Evolutionary conservation across 768 basidiomycete species (phyloP).

Genomic region (Termitomyces eurrhizus): DNA sequence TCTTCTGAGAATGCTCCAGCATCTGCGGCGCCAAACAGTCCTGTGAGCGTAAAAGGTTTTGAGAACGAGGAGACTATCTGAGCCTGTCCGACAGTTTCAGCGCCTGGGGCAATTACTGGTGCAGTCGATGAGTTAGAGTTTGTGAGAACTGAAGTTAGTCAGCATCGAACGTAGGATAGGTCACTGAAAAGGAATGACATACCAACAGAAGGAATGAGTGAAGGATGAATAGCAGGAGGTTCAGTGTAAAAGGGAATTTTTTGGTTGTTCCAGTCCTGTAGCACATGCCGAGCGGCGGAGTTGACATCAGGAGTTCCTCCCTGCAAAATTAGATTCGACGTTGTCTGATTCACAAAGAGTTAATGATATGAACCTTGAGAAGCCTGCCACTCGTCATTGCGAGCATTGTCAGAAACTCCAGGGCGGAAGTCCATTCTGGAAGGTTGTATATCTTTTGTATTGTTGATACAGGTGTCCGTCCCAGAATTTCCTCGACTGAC

Average conservation of each 20-base stretch:
- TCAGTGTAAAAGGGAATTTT: conserved; percentile 87
- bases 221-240: conserved; percentile 78
- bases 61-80: conserved; percentile 70
- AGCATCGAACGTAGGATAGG: background rate
- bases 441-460: conserved; percentile 84
- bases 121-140: conserved; percentile 23
- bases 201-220: conserved; percentile 58
- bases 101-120: conserved; percentile 57
- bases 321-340: conserved; percentile 28
- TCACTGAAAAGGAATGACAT: conserved; percentile 9
- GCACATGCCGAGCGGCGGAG: conserved; percentile 73
- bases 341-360: background rate
- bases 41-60: conserved; percentile 77
- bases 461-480: conserved; percentile 64
- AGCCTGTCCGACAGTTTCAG: conserved; percentile 77
- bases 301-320: conserved; percentile 90
- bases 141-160: conserved; percentile 18
- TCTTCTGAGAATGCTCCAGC: conserved; percentile 65
- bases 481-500: conserved; percentile 83
- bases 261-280: conserved; percentile 94
- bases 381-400: conserved; percentile 81
- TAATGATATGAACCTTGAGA: conserved; percentile 56
- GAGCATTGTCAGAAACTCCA: conserved; percentile 89
- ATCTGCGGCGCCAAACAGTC: conserved; percentile 77
- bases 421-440: conserved; percentile 63